Percentiles rank a stretch among this genome's conserved stretches.
These are phyloP conservation scores for Artemisia argyi DNA, from an alignment of 129 eudicot species.

Conservation along the genomic window DNA sequence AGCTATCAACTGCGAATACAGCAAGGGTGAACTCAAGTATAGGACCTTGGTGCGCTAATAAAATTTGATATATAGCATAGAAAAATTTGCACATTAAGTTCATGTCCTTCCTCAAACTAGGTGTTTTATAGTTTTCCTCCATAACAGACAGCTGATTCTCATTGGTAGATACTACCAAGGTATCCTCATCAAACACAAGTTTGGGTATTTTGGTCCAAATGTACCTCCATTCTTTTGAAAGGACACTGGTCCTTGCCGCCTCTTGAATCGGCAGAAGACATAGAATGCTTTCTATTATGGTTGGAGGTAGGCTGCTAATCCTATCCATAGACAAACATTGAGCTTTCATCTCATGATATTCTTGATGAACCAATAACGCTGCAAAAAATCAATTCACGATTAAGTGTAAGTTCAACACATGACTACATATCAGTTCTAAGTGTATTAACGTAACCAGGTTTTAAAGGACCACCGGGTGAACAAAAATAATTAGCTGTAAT, in stretches of 20 bases:
- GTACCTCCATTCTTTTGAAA: conserved; percentile 28
- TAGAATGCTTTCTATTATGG: conserved; percentile 1
- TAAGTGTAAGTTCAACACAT: too few species aligned
- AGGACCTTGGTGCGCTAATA: conserved; percentile 10
- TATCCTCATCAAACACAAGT: background rate
- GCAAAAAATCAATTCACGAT: background rate
- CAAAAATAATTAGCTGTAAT: too few species aligned
- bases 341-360: background rate
- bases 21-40: conserved; percentile 11
- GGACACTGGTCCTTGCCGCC: conserved; percentile 24
- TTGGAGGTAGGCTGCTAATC: conserved; percentile 14
- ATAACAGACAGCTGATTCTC: background rate
- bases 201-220: background rate
- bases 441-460: too few species aligned
- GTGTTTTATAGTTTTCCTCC: too few species aligned
- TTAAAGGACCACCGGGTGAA: too few species aligned
- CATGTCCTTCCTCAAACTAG: background rate
- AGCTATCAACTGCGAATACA: background rate
- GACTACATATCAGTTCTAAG: too few species aligned
- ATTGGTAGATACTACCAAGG: background rate
- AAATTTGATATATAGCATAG: conserved; percentile 6
- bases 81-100: background rate
- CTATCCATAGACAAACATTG: background rate
- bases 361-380: background rate
- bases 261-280: conserved; percentile 16